Evolutionary conservation across 371 early-diverging fungal genomes (phyloP).

Genomic region (Blastocladiella emersonii): DNA sequence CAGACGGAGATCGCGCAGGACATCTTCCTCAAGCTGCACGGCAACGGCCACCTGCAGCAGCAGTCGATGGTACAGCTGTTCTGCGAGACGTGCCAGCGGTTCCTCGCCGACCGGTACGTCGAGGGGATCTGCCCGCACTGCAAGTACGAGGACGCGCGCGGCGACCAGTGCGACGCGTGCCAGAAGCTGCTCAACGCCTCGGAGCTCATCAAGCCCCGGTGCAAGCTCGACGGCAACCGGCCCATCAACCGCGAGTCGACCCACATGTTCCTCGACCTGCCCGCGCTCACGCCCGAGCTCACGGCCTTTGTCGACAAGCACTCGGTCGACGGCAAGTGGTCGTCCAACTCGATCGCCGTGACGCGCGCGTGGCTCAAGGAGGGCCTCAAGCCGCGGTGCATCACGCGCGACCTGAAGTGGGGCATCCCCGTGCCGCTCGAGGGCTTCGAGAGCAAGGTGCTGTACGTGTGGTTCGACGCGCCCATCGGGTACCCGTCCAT

Average conservation of each 20-base stretch:
- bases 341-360: slow-evolving; percentile 78
- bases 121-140: slow-evolving; percentile 93
- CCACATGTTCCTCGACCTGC: slow-evolving; percentile 90
- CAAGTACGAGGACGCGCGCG: slow-evolving; percentile 88
- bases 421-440: slow-evolving; percentile 94
- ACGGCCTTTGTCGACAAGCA: slow-evolving; percentile 54
- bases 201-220: slow-evolving; percentile 90
- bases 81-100: slow-evolving; percentile 80
- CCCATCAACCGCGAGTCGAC: slow-evolving; percentile 75
- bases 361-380: slow-evolving; percentile 95
- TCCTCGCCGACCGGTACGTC: slow-evolving; percentile 98
- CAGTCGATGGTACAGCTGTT: slow-evolving; percentile 78
- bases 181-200: slow-evolving; percentile 80
- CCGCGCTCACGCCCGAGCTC: slow-evolving; percentile 54
- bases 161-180: slow-evolving; percentile 99
- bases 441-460: slow-evolving; percentile 89
- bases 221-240: slow-evolving; percentile 76
- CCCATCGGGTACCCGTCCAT: slow-evolving; percentile 96
- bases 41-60: slow-evolving; percentile 60
- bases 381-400: slow-evolving; percentile 92
- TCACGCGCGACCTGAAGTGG: slow-evolving; percentile 99
- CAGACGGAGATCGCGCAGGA: slow-evolving; percentile 91
- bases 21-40: slow-evolving; percentile 71
- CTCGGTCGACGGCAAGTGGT: slow-evolving; percentile 53
- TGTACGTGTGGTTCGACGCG: slow-evolving; percentile 99